Conservation (phyloP, 768 basidiomycete species). For the Leucogyrophana mollusca region DNA sequence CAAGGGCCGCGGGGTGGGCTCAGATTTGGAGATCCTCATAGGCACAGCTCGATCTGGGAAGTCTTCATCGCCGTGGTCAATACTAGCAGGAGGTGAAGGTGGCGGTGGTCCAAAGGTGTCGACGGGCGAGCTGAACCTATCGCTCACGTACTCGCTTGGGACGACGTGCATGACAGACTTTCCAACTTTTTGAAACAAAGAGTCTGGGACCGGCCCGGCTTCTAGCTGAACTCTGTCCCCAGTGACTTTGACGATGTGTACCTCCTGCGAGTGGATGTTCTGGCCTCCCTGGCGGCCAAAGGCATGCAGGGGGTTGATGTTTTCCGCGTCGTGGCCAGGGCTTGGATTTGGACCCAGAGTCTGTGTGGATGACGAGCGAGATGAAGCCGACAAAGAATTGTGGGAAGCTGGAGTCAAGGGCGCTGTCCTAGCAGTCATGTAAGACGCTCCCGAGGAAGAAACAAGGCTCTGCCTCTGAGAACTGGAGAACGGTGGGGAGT, state of each 20-base stretch:
- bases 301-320: slow-evolving; percentile 33
- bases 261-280: slow-evolving; percentile 39
- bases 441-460: slow-evolving; percentile 23
- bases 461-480: slow-evolving; percentile 21
- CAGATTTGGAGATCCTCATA: slow-evolving; percentile 19
- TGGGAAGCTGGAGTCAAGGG: slow-evolving; percentile 19
- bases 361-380: slow-evolving; percentile 35
- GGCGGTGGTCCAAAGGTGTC: slow-evolving; percentile 50
- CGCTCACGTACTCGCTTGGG: slow-evolving; percentile 15
- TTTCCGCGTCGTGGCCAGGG: slow-evolving; percentile 14
- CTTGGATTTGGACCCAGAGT: slow-evolving; percentile 22
- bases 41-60: slow-evolving; percentile 29
- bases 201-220: slow-evolving; percentile 32
- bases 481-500: slow-evolving; percentile 9
- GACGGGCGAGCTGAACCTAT: slow-evolving; percentile 3
- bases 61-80: slow-evolving; percentile 21
- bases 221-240: slow-evolving; percentile 45
- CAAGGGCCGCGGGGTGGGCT: slow-evolving; percentile 20
- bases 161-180: slow-evolving; percentile 33
- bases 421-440: slow-evolving; percentile 25
- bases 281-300: slow-evolving; percentile 24
- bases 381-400: slow-evolving; percentile 23
- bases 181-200: slow-evolving; percentile 34
- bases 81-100: slow-evolving; percentile 51
- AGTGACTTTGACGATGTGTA: slow-evolving; percentile 56